phyloP scores from a whole-genome alignment of 108 stramenopile species.

The Cyclostephanos invisitatus region DNA sequence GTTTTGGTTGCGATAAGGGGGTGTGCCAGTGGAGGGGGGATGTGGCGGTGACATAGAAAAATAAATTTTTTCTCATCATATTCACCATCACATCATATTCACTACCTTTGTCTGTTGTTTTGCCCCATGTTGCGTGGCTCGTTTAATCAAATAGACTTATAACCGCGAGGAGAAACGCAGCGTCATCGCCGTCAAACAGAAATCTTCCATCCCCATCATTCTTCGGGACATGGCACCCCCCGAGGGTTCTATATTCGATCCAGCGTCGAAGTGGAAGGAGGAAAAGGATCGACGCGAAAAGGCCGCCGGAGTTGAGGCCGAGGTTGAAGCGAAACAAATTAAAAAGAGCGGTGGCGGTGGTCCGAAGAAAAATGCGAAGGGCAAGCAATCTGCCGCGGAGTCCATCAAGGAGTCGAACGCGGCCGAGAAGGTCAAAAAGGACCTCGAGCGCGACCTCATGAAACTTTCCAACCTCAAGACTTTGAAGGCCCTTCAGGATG shows the following conservation, averaged over 20 bases:
- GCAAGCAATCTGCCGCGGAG: slow-evolving; percentile 79
- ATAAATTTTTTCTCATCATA: background rate
- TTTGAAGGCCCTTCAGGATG: slow-evolving; percentile 86
- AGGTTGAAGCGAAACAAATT: slow-evolving; percentile 45
- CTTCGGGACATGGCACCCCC: slow-evolving; percentile 94
- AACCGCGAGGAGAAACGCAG: slow-evolving; percentile 71
- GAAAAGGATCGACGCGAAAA: slow-evolving; percentile 77
- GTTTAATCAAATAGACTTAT: slow-evolving; percentile 52
- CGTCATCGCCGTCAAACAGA: slow-evolving; percentile 65
- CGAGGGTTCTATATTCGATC: slow-evolving; percentile 85
- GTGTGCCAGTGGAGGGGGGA: background rate
- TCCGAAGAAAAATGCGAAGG: slow-evolving; percentile 64
- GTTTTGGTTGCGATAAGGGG: background rate
- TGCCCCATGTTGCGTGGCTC: background rate
- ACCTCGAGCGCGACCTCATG: slow-evolving; percentile 84
- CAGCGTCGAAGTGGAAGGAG: slow-evolving; percentile 83
- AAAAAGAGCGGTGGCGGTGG: slow-evolving; percentile 50
- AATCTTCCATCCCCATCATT: slow-evolving; percentile 89
- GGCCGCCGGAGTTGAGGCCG: slow-evolving; percentile 41
- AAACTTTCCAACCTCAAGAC: slow-evolving; percentile 90
- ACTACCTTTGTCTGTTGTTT: background rate
- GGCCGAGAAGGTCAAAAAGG: slow-evolving; percentile 82
- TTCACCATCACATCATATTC: background rate
- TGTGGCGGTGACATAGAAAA: background rate
- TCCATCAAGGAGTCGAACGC: slow-evolving; percentile 91